These are phyloP conservation scores for Excoecaria agallocha DNA, from an alignment of 345 rosid genomes.

Conservation along the genomic window DNA sequence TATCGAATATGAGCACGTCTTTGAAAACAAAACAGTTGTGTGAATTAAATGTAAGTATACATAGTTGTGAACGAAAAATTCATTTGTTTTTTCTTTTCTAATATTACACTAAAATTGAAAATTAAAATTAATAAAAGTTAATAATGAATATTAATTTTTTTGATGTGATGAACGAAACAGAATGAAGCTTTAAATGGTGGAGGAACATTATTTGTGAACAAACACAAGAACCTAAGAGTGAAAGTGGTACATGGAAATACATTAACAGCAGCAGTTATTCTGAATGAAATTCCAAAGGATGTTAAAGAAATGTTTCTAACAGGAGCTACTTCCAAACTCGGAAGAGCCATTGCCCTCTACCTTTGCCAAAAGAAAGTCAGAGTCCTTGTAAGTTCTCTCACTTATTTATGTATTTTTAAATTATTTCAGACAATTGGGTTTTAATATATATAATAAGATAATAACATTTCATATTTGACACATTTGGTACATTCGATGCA, in stretches of 20 bases:
- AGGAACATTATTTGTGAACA: constrained; percentile 83
- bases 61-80: no score
- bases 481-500: no score
- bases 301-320: constrained; percentile 83
- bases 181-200: constrained; percentile 98
- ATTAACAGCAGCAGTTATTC: constrained; percentile 92
- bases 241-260: constrained; percentile 98
- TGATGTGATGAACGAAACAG: constrained; percentile 28
- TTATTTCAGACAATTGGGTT: no score
- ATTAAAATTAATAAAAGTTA: not conserved
- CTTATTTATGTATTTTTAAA: not conserved
- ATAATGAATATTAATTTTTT: not conserved
- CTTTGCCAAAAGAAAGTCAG: constrained; percentile 75
- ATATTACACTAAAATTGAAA: no score
- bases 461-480: no score
- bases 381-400: constrained; percentile 62
- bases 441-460: no score
- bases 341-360: constrained; percentile 93
- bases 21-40: no score
- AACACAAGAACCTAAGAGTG: constrained; percentile 71
- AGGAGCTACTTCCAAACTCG: constrained; percentile 98
- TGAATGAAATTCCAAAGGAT: constrained; percentile 66
- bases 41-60: no score
- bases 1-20: no score
- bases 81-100: no score